A percentile compares a stretch with the other conserved stretches of the same genome.
Conservation (phyloP, 371 early-diverging fungal genomes). For the Haplosporangium sp. region DNA sequence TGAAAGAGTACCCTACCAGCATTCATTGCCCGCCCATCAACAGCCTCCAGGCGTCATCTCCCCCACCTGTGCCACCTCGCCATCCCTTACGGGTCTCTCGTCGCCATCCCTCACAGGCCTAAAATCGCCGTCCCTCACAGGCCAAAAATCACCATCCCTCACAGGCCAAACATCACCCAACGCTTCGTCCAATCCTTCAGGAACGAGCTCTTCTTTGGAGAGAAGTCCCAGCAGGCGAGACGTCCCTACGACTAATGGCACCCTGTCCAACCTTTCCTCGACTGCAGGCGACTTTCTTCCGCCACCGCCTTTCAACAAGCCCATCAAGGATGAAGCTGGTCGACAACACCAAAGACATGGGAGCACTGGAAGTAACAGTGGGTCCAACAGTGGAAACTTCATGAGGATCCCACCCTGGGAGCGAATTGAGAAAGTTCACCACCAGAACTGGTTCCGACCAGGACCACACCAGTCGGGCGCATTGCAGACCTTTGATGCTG, state of each 20-base stretch:
- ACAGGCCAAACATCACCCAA: background rate
- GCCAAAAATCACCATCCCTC: too few species aligned
- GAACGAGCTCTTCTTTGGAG: slow-evolving; percentile 11
- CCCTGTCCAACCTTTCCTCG: too few species aligned
- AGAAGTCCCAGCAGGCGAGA: slow-evolving; percentile 30
- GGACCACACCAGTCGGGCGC: slow-evolving; percentile 50
- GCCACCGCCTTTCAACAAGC: slow-evolving; percentile 20
- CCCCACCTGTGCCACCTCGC: background rate
- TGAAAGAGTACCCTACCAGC: slow-evolving; percentile 50
- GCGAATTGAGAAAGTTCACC: slow-evolving; percentile 40
- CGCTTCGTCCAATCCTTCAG: background rate
- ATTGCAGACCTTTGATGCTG: slow-evolving; percentile 39
- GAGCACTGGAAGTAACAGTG: slow-evolving; percentile 29
- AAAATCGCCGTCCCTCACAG: too few species aligned
- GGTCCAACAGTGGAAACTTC: slow-evolving; percentile 3
- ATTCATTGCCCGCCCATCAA: slow-evolving; percentile 47
- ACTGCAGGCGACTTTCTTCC: slow-evolving; percentile 16
- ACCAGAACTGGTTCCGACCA: slow-evolving; percentile 54
- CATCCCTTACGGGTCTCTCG: slow-evolving; percentile 8
- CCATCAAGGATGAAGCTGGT: slow-evolving; percentile 13
- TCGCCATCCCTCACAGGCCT: background rate
- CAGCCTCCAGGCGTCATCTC: slow-evolving; percentile 45
- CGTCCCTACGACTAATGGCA: slow-evolving; percentile 1
- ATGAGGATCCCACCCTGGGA: slow-evolving; percentile 42
- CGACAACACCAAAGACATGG: slow-evolving; percentile 23